Base-by-base conservation (phyloP, 2,329 filamentous ascomycete species). In the Xylogone sp. region DNA sequence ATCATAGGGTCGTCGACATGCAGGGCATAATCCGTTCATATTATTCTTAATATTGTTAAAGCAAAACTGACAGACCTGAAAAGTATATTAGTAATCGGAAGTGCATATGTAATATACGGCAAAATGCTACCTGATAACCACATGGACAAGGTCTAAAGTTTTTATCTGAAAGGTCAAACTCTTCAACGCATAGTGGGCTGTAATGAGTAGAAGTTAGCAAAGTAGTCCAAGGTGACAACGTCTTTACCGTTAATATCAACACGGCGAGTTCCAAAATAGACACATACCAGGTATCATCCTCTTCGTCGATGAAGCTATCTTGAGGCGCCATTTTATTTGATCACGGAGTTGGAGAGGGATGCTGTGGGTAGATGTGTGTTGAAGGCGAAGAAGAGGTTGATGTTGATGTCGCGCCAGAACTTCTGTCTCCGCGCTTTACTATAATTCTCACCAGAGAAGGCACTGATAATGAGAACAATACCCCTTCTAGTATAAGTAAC, bases 21-120 rank as follows among this genome's bases (percentile, higher is more conserved):
- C 96, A n/a, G 94, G 94, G 70, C 94, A 99, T 52, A 97, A 81
- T 31, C 93, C 92, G 68, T 97, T 97, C 81, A 96, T 91, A 64
- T 97, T 97, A 63, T 88, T 96, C 74, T 95, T 96, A 69, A 99
- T 95, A 69, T 97, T 99, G 74, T 99, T 97, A 77, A 93, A 99
- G 75, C 94, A 99, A 73, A 99, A 99, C 77, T 99, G 95, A 72
- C 94, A 99, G 69, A 99, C 93, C 92, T 97, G 64, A 16, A 18
- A 48, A 19, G 43, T 12, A 18, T 21, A 42, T 59, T 31, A 59
- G 52, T 21, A 46, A 16, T 42, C 12, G 42, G 24, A 31, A 46
- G 20, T 29, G 34, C n/a, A 16, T 13, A n/a, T n/a, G n/a, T 39
- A 18, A 39, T 39, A 7, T 31, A 5, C 20, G 21, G 24, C 21